phyloP scores from a whole-genome alignment of 2,329 filamentous ascomycete genomes.

The Calycina herbarum region DNA sequence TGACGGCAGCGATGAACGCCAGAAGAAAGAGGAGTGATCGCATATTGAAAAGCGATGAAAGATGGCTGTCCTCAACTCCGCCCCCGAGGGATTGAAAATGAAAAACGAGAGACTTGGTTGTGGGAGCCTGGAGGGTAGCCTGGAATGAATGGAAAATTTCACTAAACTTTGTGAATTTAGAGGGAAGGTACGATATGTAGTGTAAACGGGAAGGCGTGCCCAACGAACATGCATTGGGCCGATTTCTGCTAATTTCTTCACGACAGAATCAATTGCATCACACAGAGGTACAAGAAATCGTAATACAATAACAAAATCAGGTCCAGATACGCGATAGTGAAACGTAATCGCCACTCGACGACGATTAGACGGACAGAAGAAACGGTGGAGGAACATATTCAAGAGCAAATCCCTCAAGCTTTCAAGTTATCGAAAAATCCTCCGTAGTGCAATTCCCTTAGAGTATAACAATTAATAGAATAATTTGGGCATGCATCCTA shows the following conservation, averaged over 20 bases:
- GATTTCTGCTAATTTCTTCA: background rate
- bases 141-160: background rate
- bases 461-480: too few species aligned
- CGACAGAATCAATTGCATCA: too few species aligned
- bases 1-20: background rate
- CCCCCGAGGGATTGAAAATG: background rate
- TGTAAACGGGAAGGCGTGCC: background rate
- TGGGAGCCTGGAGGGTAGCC: background rate
- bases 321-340: too few species aligned
- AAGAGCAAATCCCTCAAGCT: too few species aligned
- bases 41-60: background rate
- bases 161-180: background rate
- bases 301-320: too few species aligned
- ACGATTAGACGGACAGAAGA: too few species aligned
- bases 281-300: background rate
- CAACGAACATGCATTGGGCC: background rate
- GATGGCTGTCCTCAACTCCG: background rate
- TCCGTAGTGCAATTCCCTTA: too few species aligned
- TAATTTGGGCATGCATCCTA: too few species aligned
- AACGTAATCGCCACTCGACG: too few species aligned
- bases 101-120: background rate
- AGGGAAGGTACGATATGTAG: background rate
- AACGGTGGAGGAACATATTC: too few species aligned
- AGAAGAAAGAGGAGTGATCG: background rate
- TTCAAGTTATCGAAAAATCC: too few species aligned